Conservation (phyloP, 2,329 filamentous ascomycete species). For the Sporothrix dimorphospora region DNA sequence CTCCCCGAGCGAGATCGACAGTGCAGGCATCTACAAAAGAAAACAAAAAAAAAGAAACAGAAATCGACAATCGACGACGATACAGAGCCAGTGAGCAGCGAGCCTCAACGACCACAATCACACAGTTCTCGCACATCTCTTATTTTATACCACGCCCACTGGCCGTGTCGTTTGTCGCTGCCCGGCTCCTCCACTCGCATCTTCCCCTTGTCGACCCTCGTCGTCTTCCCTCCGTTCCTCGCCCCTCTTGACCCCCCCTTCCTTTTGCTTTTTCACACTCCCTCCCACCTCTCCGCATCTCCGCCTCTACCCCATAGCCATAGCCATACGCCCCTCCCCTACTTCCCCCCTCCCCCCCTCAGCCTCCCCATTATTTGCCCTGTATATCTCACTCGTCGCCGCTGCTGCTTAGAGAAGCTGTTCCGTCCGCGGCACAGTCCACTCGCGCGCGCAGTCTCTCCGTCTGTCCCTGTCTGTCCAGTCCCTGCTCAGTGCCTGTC, state of each 20-base stretch:
- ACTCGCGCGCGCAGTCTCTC: background rate
- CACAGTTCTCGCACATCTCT: too few relatives aligned
- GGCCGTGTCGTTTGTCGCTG: background rate
- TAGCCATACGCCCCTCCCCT: conserved; percentile 12
- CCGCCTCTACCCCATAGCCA: background rate
- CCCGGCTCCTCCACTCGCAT: conserved; percentile 9
- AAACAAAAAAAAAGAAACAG: background rate
- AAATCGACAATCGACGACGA: background rate
- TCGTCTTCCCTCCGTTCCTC: background rate
- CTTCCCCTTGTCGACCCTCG: background rate
- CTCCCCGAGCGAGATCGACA: background rate
- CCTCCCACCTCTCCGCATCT: background rate
- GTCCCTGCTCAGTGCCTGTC: background rate
- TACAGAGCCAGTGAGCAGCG: background rate
- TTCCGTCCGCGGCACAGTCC: conserved; percentile 24
- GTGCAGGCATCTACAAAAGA: background rate
- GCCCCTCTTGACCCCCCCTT: background rate
- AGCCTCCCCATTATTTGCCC: conserved; percentile 13
- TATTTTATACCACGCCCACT: background rate
- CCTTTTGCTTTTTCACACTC: conserved; percentile 4
- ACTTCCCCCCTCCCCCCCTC: conserved; percentile 12
- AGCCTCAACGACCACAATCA: conserved; percentile 7
- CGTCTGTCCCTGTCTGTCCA: conserved; percentile 5
- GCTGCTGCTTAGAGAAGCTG: conserved; percentile 15
- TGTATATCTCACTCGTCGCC: background rate